phyloP scores from a whole-genome alignment of 2,329 filamentous ascomycete genomes.

The Leptosphaerulina australis region DNA sequence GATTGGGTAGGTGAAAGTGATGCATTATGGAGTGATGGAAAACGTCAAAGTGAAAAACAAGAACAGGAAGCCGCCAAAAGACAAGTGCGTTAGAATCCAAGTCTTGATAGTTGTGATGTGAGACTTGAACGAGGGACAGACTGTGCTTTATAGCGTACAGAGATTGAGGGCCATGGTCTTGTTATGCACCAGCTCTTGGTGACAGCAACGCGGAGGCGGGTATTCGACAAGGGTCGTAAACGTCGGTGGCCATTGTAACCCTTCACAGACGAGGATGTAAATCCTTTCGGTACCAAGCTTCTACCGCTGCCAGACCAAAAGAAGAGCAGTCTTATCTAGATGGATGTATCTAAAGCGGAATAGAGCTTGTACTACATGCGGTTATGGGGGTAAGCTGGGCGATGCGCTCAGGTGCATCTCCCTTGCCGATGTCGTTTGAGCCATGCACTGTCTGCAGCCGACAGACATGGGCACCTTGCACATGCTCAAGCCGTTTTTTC shows the following conservation, averaged over 20 bases:
- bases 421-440: slow-evolving; percentile 24
- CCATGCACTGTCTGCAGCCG: slow-evolving; percentile 12
- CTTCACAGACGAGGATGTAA: slow-evolving; percentile 11
- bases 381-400: slow-evolving; percentile 15
- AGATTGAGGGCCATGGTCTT: slow-evolving; percentile 1
- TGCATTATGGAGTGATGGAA: slow-evolving; percentile 10
- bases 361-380: slow-evolving; percentile 8
- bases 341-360: slow-evolving; percentile 1
- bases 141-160: slow-evolving; percentile 14
- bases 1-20: slow-evolving; percentile 18
- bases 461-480: slow-evolving; percentile 20
- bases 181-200: slow-evolving; percentile 14
- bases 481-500: slow-evolving; percentile 21
- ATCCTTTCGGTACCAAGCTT: slow-evolving; percentile 20
- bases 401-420: slow-evolving; percentile 17
- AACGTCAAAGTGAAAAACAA: slow-evolving; percentile 2
- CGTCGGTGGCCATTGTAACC: slow-evolving; percentile 18
- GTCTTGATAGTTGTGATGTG: slow-evolving; percentile 3
- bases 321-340: slow-evolving; percentile 16
- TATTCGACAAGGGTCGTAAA: slow-evolving; percentile 7
- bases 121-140: not conserved
- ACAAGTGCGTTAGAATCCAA: slow-evolving; percentile 7
- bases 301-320: slow-evolving; percentile 9
- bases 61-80: slow-evolving; percentile 11
- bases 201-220: slow-evolving; percentile 24